phyloP scores from a whole-genome alignment of 2,329 filamentous ascomycete genomes.

The Colletotrichum sp. region DNA sequence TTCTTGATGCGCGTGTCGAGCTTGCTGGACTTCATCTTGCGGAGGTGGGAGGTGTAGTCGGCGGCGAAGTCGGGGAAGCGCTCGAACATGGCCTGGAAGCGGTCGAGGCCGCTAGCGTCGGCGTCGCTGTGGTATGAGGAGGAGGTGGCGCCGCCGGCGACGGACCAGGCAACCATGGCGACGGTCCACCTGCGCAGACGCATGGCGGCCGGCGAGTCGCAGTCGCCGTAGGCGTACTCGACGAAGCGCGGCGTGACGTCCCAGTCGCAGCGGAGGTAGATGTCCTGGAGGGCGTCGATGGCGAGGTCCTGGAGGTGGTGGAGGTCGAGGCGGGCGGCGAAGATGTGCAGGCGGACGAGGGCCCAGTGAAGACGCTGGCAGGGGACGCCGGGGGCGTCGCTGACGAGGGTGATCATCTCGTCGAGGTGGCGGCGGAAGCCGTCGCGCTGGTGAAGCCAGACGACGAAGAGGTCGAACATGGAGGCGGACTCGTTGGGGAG shows the following conservation, averaged over 20 bases:
- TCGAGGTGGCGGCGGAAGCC: conserved; percentile 50
- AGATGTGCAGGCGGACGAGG: conserved; percentile 61
- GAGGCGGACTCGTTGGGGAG: conserved; percentile 51
- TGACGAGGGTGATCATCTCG: conserved; percentile 35
- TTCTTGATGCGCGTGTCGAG: conserved; percentile 63
- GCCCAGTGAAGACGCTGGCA: conserved; percentile 53
- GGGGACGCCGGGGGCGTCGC: conserved; percentile 21
- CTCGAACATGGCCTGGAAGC: conserved; percentile 48
- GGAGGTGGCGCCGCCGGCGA: conserved; percentile 38
- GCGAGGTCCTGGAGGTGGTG: conserved; percentile 58
- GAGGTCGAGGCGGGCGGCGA: conserved; percentile 57
- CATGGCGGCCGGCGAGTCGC: conserved; percentile 52
- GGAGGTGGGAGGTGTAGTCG: conserved; percentile 57
- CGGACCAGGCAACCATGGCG: conserved; percentile 64
- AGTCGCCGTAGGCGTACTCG: conserved; percentile 58
- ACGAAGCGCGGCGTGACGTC: conserved; percentile 58
- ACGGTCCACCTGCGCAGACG: conserved; percentile 64
- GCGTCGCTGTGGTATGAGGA: conserved; percentile 24
- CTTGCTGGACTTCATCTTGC: conserved; percentile 55
- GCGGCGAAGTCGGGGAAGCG: conserved; percentile 49
- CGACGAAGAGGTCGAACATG: conserved; percentile 59
- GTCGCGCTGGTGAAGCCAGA: conserved; percentile 51
- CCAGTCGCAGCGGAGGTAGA: conserved; percentile 65
- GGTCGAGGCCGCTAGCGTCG: conserved; percentile 22
- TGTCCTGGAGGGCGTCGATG: conserved; percentile 64